Conservation (phyloP, 2,329 filamentous ascomycete species). For the Stachybotrys elegans region DNA sequence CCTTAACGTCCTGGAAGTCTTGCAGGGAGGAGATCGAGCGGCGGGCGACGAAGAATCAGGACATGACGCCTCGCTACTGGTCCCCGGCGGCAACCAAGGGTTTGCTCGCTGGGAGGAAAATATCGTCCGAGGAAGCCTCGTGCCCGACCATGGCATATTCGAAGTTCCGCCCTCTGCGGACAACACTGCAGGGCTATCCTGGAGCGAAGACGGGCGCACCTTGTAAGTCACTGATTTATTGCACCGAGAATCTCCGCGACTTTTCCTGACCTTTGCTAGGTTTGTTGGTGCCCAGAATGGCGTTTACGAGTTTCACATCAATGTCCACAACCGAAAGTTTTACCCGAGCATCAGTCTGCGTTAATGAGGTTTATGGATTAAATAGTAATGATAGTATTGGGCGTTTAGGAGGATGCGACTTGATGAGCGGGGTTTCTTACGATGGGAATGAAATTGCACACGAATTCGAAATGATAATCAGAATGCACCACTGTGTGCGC, state of each 20-base stretch:
- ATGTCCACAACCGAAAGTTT: constrained; percentile 55
- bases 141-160: constrained; percentile 33
- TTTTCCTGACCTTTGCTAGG: too few relatives aligned
- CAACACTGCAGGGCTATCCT: constrained; percentile 57
- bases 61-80: constrained; percentile 30
- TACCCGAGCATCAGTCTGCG: constrained; percentile 51
- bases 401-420: too few relatives aligned
- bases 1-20: constrained; percentile 30
- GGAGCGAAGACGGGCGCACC: constrained; percentile 55
- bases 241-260: too few relatives aligned
- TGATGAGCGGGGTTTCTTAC: too few relatives aligned
- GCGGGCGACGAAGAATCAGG: constrained; percentile 24
- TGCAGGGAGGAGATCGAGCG: constrained; percentile 28
- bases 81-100: constrained; percentile 32
- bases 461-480: too few relatives aligned
- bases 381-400: too few relatives aligned
- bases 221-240: constrained; percentile 46
- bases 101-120: constrained; percentile 33
- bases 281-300: constrained; percentile 65
- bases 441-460: too few relatives aligned
- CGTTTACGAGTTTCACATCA: constrained; percentile 69
- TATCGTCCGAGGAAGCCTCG: constrained; percentile 24
- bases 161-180: constrained; percentile 42
- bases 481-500: too few relatives aligned
- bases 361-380: constrained; percentile 22